Evolutionary conservation across 2,329 filamentous ascomycete species (phyloP).

Genomic region (Curvularia hawaiiensis): DNA sequence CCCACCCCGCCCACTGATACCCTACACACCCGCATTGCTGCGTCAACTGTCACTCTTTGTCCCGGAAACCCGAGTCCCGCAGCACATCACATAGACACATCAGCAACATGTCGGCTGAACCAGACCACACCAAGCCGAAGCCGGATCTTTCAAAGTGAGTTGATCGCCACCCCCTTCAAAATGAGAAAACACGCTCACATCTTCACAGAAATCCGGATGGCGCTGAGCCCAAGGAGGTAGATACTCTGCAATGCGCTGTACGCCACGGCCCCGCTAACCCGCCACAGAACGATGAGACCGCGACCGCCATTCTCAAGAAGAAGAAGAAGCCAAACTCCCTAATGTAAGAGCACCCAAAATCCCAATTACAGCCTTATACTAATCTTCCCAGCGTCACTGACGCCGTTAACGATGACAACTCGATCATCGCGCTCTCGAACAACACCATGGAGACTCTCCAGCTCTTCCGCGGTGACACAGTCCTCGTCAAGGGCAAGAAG

Average conservation of each 20-base stretch:
- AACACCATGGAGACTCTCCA: conserved; percentile 98
- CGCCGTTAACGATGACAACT: conserved; percentile 99
- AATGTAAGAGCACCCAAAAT: conserved; percentile 67
- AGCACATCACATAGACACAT: conserved; percentile 25
- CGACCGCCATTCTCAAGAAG: conserved; percentile 98
- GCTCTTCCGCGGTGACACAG: conserved; percentile 98
- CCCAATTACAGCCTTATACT: conserved; percentile 23
- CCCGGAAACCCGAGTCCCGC: conserved; percentile 18
- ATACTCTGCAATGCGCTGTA: conserved; percentile 18
- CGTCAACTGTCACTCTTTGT: conserved; percentile 17
- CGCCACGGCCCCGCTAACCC: conserved; percentile 38
- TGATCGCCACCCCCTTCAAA: conserved; percentile 26
- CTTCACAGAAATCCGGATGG: conserved; percentile 81
- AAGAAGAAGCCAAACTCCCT: conserved; percentile 99
- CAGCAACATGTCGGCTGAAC: conserved; percentile 56
- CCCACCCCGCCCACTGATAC: conserved; percentile 24
- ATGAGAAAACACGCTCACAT: conserved; percentile 48
- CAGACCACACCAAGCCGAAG: conserved; percentile 56
- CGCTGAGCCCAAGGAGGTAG: conserved; percentile 81
- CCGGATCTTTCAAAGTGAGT: conserved; percentile 55
- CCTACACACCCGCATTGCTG: conserved; percentile 25
- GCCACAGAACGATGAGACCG: conserved; percentile 79
- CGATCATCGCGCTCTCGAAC: conserved; percentile 96
- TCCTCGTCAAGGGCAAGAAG: conserved; percentile 99
- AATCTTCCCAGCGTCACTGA: conserved; percentile 81